Evolutionary conservation across 495 filamentous ascomycete genomes (phyloP).

Genomic region (Eremomyces bilateralis): DNA sequence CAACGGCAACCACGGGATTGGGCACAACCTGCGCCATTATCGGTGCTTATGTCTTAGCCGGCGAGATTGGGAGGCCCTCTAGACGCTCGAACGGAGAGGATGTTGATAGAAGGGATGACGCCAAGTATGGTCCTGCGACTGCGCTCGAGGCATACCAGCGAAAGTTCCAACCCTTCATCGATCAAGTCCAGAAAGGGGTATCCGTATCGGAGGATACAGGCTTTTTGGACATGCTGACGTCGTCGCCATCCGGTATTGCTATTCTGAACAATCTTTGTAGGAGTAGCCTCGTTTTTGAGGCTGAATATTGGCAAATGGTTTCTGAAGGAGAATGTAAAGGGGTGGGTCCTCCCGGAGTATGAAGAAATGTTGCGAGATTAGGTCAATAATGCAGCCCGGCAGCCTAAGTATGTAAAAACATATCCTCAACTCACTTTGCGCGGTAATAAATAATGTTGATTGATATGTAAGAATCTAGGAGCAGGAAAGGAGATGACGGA

Average conservation of each 20-base stretch:
- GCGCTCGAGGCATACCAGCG: conserved; percentile 24
- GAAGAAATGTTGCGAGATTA: conserved; percentile 11
- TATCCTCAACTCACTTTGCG: too few relatives aligned
- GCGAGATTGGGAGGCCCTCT: conserved; percentile 1
- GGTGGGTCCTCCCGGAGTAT: conserved; percentile 25
- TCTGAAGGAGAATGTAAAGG: conserved; percentile 17
- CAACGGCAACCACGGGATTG: conserved; percentile 24
- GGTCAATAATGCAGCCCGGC: too few relatives aligned
- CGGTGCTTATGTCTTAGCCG: conserved; percentile 12
- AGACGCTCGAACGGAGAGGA: background rate
- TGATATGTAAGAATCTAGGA: too few relatives aligned
- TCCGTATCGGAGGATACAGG: conserved; percentile 8
- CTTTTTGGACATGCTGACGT: conserved; percentile 10
- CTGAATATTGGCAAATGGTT: conserved; percentile 18
- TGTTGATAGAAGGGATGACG: conserved; percentile 25
- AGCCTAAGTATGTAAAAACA: too few relatives aligned
- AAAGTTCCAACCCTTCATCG: conserved; percentile 23
- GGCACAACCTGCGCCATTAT: conserved; percentile 13
- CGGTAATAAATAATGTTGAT: too few relatives aligned
- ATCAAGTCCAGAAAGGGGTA: conserved; percentile 19
- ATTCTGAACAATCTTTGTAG: conserved; percentile 16
- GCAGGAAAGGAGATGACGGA: too few relatives aligned
- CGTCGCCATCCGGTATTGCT: conserved; percentile 14
- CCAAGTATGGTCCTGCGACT: conserved; percentile 3
- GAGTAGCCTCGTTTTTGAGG: conserved; percentile 16